These are phyloP conservation scores for Porphyrellus sp. DNA, from an alignment of 1,284 basidiomycete species.

Conservation along the genomic window DNA sequence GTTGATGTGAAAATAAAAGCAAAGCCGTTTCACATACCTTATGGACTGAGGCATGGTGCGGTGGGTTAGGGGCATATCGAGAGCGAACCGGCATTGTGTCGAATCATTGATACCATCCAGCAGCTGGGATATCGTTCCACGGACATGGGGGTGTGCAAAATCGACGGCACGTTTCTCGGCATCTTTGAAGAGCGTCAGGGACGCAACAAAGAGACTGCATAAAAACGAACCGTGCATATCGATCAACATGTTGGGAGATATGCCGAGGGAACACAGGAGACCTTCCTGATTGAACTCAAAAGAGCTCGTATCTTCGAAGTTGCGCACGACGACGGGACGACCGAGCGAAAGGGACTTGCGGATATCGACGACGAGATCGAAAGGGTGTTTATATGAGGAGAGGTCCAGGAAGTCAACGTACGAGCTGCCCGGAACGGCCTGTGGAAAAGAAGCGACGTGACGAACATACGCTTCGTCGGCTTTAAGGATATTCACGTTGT, in stretches of 20 bases:
- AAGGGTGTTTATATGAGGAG: not conserved
- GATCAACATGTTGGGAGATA: not conserved
- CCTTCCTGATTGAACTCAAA: not conserved
- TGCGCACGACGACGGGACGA: not conserved
- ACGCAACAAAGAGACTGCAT: not conserved
- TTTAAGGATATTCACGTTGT: not conserved
- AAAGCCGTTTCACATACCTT: not conserved
- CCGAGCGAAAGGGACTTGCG: not conserved
- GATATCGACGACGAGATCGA: not conserved
- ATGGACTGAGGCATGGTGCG: not conserved
- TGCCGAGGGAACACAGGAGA: not conserved
- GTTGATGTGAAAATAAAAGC: not conserved
- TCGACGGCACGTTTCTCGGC: not conserved
- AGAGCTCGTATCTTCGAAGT: not conserved
- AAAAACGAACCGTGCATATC: not conserved
- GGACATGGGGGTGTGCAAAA: not conserved
- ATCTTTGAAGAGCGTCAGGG: not conserved
- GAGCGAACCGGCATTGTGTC: not conserved
- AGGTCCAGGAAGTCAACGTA: not conserved
- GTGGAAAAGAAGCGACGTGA: not conserved
- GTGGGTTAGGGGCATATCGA: not conserved
- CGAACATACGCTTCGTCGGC: not conserved
- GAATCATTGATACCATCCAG: not conserved
- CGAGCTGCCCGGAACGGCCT: not conserved
- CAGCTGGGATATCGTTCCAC: not conserved